These are phyloP conservation scores for Pythium angustatum DNA, from an alignment of 352 stramenopile species.

Conservation along the genomic window DNA sequence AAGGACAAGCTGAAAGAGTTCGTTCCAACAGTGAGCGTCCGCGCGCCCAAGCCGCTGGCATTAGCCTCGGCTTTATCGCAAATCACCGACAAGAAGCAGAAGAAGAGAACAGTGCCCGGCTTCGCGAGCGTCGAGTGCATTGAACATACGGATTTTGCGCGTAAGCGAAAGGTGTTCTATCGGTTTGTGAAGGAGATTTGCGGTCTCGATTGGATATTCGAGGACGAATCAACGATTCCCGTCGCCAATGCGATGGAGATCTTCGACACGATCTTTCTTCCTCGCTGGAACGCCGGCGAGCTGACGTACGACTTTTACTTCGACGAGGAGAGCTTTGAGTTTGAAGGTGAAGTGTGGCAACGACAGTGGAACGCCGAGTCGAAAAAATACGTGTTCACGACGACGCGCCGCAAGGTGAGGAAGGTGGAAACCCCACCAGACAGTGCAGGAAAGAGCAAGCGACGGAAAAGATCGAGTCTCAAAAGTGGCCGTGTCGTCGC, in stretches of 20 bases:
- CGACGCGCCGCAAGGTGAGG: conserved; percentile 26
- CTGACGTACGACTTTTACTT: conserved; percentile 63
- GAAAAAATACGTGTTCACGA: conserved; percentile 42
- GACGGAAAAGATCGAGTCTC: conserved; percentile 9
- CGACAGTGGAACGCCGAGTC: conserved; percentile 34
- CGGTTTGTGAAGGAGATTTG: conserved; percentile 53
- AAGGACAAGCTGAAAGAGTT: conserved; percentile 43
- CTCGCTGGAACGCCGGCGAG: conserved; percentile 46
- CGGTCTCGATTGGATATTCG: conserved; percentile 46
- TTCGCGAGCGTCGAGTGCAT: conserved; percentile 38
- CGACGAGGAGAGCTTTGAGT: conserved; percentile 49
- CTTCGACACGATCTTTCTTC: conserved; percentile 45
- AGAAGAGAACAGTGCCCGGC: conserved; percentile 36
- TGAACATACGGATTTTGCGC: conserved; percentile 35
- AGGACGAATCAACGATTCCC: conserved; percentile 46
- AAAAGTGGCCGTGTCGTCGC: background rate
- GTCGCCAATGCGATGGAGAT: conserved; percentile 44
- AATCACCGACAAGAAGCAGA: conserved; percentile 14
- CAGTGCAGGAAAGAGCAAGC: conserved; percentile 1
- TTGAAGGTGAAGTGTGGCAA: conserved; percentile 38
- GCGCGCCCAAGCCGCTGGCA: background rate
- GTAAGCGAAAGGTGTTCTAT: conserved; percentile 48
- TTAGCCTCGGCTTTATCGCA: conserved; percentile 1
- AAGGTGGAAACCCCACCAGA: background rate
- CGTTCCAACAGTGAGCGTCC: conserved; percentile 18